Evolutionary conservation across 306 rosid species (phyloP), one percentile per base, ranked within the genome.

Genomic region (Cucumis cinereus): DNA sequence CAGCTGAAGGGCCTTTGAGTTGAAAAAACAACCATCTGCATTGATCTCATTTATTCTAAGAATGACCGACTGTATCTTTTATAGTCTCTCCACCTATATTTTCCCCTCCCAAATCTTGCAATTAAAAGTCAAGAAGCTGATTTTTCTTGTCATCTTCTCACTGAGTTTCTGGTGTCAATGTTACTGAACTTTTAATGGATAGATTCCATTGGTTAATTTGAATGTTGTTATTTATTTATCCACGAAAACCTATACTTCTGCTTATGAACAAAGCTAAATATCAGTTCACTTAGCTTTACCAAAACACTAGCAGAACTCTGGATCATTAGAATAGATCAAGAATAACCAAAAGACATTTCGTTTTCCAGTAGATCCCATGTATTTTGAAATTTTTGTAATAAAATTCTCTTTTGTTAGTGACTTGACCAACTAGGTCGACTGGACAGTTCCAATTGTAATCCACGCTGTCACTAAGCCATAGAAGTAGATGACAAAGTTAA

Each of bases 1-100:
- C 86, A 88, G 86, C 93, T 95, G 28, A 95, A 90, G 81, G 99
- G 98, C 58, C 97, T 95, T 69, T 92, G 82, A 83, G 58, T 71
- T 49, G 56, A 24, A 49, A 10, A 45, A n/a, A 50, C 55, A 23
- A 47, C 13, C 13, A 26, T 45, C 54, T 71, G 43, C 16, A 3
- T 10, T 24, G 53, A 45, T 67, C 56, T 43, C 35, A 69, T 69
- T 69, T 43, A 67, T 41, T 67, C 54, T 41, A 64, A 64, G 35
- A 20, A 9, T 40, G 35, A 40, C 28, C 22, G 3, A 14, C 30
- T 47, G 36, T 26, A 70, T 45, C 24, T 50, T 50, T 69, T 14
- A 67, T 68, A 41, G n/a, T 23, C 23, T 41, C 74, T 19, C 9
- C 73, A 23, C 30, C 73, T 66, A 66, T n/a, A n/a, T 41, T 41